Evolutionary conservation across 2,329 filamentous ascomycete species (phyloP).

Genomic region (Arachnomyces sp.): DNA sequence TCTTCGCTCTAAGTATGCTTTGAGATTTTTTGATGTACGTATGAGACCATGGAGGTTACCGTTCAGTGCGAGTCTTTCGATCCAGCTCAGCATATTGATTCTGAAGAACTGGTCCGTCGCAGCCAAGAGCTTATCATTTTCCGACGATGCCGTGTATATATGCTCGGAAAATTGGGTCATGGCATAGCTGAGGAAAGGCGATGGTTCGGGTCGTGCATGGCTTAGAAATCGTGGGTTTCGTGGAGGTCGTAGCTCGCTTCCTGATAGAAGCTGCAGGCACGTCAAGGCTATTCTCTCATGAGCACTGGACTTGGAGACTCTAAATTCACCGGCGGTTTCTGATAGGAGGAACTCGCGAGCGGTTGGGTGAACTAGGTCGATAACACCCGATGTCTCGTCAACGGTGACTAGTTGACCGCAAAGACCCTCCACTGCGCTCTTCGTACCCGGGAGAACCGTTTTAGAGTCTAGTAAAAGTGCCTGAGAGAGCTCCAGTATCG

Average conservation of each 20-base stretch:
- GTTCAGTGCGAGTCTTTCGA: conserved; percentile 17
- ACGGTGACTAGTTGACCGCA: conserved; percentile 33
- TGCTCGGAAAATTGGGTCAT: conserved; percentile 27
- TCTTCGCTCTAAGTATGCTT: conserved; percentile 10
- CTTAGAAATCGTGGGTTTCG: conserved; percentile 16
- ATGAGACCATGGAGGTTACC: conserved; percentile 8
- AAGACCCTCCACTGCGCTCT: conserved; percentile 17
- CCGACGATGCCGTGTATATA: conserved; percentile 21
- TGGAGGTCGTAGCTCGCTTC: conserved; percentile 26
- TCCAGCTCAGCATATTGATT: conserved; percentile 32
- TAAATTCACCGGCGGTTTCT: conserved; percentile 21
- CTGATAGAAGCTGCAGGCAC: conserved; percentile 26
- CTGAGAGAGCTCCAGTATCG: conserved; percentile 25
- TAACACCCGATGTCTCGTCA: conserved; percentile 24
- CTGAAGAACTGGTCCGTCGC: no score
- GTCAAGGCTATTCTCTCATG: conserved; percentile 25
- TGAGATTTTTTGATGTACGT: conserved; percentile 11
- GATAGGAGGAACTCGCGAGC: conserved; percentile 19
- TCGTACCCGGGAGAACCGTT: conserved; percentile 20
- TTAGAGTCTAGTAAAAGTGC: conserved; percentile 28
- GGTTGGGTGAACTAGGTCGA: conserved; percentile 33
- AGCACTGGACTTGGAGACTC: conserved; percentile 18
- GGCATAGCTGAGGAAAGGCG: conserved; percentile 21
- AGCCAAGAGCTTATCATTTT: conserved; percentile 21
- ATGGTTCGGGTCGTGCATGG: conserved; percentile 7